Evolutionary conservation across 805 yeast species (phyloP), one percentile per base, ranked within the genome.

Genomic region (Cyberlindnera saturnus): DNA sequence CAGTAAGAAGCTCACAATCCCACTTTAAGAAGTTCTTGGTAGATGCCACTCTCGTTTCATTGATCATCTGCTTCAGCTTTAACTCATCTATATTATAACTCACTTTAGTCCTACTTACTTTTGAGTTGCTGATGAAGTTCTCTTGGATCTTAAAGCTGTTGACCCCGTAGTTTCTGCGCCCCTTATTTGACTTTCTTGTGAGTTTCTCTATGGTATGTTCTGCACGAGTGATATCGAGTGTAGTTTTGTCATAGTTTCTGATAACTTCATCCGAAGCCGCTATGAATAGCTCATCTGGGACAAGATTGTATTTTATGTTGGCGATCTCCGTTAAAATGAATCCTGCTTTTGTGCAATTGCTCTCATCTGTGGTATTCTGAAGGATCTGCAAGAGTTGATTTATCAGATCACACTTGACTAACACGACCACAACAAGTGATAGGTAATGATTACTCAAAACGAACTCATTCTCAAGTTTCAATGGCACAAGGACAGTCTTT

Each of bases 21-120:
- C 99, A 93, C 40, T 78, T 79, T 2, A 79, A 68, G 57, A 73
- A 89, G 42, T 82, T 86, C 57, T 91, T 93, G 0, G 95, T 81
- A 5, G 82, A 73, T 33, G 88, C 62, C 1, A 93, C 89, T 49
- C 73, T 80, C 0, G 96, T 79, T 38, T 81, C 82, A 26, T 67
- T 65, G 6, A 93, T 70, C 64, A 86, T 67, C 42, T 74, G 71
- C 50, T 82, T 81, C 55, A 90, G 76, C 42, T 81, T 82, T 0
- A 67, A 49, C 40, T 87, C 96, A 52, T 85, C 93, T 32, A 53
- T 35, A 3, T 42, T 11, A 14, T 34, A 39, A 23, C 46, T 44
- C 3, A 44, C 13, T 5, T 41, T 50, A 16, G 38, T 45, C 35
- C 38, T 45, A 17, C 44, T 43, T 4, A 18, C 30, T 56, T 55